Percentiles rank a stretch among this genome's conserved stretches.
phyloP scores from a whole-genome alignment of 495 filamentous ascomycete species.

The Evernia prunastri region DNA sequence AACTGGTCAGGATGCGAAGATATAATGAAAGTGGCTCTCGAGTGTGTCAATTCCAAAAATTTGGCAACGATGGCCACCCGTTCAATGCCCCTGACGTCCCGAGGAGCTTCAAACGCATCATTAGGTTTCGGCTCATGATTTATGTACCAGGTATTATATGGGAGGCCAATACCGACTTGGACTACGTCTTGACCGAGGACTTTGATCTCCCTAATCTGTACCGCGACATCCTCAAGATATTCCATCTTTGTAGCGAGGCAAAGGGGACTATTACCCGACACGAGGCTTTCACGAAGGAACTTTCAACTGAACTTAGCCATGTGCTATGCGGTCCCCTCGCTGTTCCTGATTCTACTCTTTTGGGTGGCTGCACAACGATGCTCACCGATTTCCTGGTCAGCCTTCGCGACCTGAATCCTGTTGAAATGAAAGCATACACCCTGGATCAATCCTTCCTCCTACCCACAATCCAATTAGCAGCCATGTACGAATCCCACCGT shows the following conservation, averaged over 20 bases:
- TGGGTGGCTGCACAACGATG: background rate
- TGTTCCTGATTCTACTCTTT: background rate
- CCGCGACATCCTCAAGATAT: conserved; percentile 8
- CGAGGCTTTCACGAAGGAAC: background rate
- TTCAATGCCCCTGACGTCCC: background rate
- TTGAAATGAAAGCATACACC: background rate
- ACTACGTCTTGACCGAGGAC: conserved; percentile 1
- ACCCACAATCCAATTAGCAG: conserved; percentile 12
- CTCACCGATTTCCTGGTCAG: background rate
- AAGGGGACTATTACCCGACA: background rate
- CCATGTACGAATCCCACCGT: conserved; percentile 7
- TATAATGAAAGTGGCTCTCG: conserved; percentile 9
- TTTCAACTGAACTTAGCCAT: background rate
- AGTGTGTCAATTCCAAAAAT: background rate
- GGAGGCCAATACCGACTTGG: conserved; percentile 5
- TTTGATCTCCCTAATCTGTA: conserved; percentile 11
- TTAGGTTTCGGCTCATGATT: conserved; percentile 10
- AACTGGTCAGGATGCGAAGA: conserved; percentile 13
- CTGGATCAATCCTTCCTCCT: conserved; percentile 7
- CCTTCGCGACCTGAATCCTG: background rate
- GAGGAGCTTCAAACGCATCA: background rate
- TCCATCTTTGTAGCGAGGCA: conserved; percentile 8
- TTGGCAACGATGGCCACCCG: background rate
- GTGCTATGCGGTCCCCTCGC: conserved; percentile 15
- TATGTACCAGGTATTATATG: conserved; percentile 10